phyloP scores from a whole-genome alignment of 192 early-diverging fungal genomes.

The Backusella parvicylindrica region DNA sequence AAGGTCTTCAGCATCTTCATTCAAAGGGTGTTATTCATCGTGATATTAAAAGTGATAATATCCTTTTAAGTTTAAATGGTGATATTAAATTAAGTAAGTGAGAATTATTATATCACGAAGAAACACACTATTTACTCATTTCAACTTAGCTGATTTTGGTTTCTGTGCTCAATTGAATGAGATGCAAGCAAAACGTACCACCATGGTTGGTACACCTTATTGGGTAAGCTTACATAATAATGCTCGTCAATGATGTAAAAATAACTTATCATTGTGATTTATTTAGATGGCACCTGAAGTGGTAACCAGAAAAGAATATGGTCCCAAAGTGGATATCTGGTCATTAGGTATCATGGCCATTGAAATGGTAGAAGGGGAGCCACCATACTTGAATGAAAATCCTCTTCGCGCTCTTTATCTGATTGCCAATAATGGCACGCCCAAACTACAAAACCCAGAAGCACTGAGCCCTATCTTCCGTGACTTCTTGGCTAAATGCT shows the following conservation, averaged over 20 bases:
- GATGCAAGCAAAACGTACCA: slow-evolving; percentile 69
- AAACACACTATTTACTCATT: not conserved
- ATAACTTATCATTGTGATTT: not conserved
- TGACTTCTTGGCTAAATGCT: slow-evolving; percentile 54
- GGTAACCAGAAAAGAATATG: slow-evolving; percentile 78
- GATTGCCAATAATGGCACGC: slow-evolving; percentile 80
- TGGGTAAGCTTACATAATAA: slow-evolving; percentile 47
- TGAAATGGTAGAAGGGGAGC: slow-evolving; percentile 78
- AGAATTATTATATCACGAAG: not conserved
- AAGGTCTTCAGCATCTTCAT: slow-evolving; percentile 71
- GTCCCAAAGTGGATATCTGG: slow-evolving; percentile 73
- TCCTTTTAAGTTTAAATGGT: slow-evolving; percentile 67
- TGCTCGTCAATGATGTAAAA: not conserved
- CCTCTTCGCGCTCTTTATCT: slow-evolving; percentile 66
- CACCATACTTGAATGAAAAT: slow-evolving; percentile 70
- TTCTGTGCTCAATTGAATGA: slow-evolving; percentile 83
- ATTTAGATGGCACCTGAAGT: slow-evolving; percentile 82
- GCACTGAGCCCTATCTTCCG: slow-evolving; percentile 43
- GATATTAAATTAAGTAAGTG: slow-evolving; percentile 71
- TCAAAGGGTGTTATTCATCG: slow-evolving; percentile 73
- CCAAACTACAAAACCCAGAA: slow-evolving; percentile 65
- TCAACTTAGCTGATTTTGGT: slow-evolving; percentile 71
- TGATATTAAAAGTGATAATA: slow-evolving; percentile 81
- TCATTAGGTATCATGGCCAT: slow-evolving; percentile 76
- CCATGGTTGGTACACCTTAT: slow-evolving; percentile 81